These are phyloP conservation scores for Apophysomyces sp. DNA, from an alignment of 371 early-diverging fungal species.

Conservation along the genomic window DNA sequence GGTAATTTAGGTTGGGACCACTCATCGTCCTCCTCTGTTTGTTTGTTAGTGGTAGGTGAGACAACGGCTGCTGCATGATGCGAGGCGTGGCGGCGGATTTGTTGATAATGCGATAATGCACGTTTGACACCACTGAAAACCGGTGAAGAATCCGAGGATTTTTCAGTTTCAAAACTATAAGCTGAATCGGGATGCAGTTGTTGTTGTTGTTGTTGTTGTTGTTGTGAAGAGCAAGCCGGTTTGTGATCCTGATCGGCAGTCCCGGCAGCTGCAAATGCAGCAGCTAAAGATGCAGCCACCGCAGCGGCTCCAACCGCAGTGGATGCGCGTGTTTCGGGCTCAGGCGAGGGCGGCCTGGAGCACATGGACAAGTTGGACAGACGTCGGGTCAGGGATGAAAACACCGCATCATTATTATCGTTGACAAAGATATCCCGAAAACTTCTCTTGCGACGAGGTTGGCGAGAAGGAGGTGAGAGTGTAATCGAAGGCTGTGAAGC, in stretches of 20 bases:
- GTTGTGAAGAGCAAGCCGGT: not conserved
- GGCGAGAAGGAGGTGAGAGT: conserved; percentile 15
- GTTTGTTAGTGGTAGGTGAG: not conserved
- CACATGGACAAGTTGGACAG: conserved; percentile 11
- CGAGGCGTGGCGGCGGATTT: conserved; percentile 6
- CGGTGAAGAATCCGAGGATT: conserved; percentile 11
- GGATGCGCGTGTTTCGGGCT: not conserved
- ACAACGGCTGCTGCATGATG: not conserved
- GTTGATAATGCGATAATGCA: conserved; percentile 20
- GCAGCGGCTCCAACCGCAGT: conserved; percentile 16
- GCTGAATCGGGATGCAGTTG: conserved; percentile 21
- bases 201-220: no score
- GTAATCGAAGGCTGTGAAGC: conserved; percentile 16
- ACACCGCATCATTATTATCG: not conserved
- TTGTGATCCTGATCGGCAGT: not conserved
- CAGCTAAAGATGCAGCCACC: conserved; percentile 19
- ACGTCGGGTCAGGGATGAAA: conserved; percentile 8
- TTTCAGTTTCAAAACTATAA: not conserved
- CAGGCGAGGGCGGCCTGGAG: conserved; percentile 18
- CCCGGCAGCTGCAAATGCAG: conserved; percentile 11
- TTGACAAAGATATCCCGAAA: conserved; percentile 9
- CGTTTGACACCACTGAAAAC: conserved; percentile 22
- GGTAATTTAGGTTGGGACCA: not conserved
- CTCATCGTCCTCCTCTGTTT: not conserved
- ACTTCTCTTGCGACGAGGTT: conserved; percentile 17